These are phyloP conservation scores for Cryphonectria japonica DNA, from an alignment of 2,329 filamentous ascomycete species.

Conservation along the genomic window DNA sequence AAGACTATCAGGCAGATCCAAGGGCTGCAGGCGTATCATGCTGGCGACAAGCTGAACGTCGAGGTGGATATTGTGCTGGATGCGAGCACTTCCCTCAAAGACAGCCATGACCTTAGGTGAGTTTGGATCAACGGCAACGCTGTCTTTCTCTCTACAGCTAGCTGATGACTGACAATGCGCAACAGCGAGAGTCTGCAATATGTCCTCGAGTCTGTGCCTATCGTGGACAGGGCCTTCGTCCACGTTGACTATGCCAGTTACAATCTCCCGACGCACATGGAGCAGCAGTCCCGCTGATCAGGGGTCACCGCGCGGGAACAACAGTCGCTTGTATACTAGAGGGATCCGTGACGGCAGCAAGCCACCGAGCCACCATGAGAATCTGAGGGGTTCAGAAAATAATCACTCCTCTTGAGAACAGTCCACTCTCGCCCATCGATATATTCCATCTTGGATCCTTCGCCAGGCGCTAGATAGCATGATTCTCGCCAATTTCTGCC, in stretches of 20 bases:
- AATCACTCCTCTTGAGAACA: background rate
- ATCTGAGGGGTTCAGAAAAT: background rate
- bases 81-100: conserved; percentile 72
- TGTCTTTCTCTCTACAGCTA: background rate
- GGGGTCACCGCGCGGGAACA: background rate
- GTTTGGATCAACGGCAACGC: conserved; percentile 13
- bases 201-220: conserved; percentile 81
- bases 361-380: background rate
- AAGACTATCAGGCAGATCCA: conserved; percentile 86
- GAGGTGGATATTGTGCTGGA: conserved; percentile 83
- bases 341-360: conserved; percentile 19
- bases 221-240: conserved; percentile 74
- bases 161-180: conserved; percentile 7
- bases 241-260: conserved; percentile 68
- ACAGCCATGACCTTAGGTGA: conserved; percentile 75
- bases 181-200: conserved; percentile 75
- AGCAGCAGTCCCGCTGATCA: conserved; percentile 41
- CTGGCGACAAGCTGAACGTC: conserved; percentile 82
- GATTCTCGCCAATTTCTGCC: background rate
- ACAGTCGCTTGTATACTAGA: background rate
- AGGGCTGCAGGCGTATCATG: conserved; percentile 82
- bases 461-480: background rate
- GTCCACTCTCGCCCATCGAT: background rate
- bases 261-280: conserved; percentile 64
- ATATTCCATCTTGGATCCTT: background rate